A percentile compares a stretch with the other conserved stretches of the same genome.
phyloP scores from a whole-genome alignment of 2,329 filamentous ascomycete genomes.

The Aspergillus pseudotamarii region DNA sequence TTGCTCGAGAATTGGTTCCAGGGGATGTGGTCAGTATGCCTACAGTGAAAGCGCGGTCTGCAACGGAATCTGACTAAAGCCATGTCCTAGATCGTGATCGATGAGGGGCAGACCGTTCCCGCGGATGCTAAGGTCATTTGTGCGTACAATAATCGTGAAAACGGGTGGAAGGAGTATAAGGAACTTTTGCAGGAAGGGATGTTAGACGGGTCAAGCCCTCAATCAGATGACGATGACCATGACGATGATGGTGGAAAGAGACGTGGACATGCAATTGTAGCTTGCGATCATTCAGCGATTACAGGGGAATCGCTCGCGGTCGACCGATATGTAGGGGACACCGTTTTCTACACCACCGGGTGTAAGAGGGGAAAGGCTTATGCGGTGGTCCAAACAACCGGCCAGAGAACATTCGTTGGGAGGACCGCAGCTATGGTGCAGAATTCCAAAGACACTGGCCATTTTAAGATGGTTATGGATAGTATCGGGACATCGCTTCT shows the following conservation, averaged over 20 bases:
- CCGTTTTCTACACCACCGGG: conserved; percentile 76
- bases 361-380: conserved; percentile 81
- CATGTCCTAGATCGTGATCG: conserved; percentile 61
- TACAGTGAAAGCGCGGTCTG: neutral
- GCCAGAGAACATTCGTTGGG: conserved; percentile 74
- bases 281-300: conserved; percentile 78
- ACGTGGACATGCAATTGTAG: conserved; percentile 67
- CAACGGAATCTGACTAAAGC: neutral
- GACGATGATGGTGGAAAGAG: conserved; percentile 22
- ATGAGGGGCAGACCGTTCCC: conserved; percentile 72
- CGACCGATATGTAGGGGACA: conserved; percentile 67
- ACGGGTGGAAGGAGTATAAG: conserved; percentile 64
- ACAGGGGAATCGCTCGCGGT: conserved; percentile 78
- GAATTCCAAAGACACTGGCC: conserved; percentile 73
- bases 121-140: conserved; percentile 73
- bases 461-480: conserved; percentile 83
- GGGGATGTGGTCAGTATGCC: conserved; percentile 68
- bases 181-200: neutral
- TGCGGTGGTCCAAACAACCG: conserved; percentile 67
- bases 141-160: conserved; percentile 64
- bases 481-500: conserved; percentile 74
- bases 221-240: too few relatives aligned
- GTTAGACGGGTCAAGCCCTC: too few relatives aligned
- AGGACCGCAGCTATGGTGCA: conserved; percentile 73
- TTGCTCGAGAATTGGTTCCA: conserved; percentile 72